phyloP scores from a whole-genome alignment of 257 asterid genomes.

The Solanum paucissectum region DNA sequence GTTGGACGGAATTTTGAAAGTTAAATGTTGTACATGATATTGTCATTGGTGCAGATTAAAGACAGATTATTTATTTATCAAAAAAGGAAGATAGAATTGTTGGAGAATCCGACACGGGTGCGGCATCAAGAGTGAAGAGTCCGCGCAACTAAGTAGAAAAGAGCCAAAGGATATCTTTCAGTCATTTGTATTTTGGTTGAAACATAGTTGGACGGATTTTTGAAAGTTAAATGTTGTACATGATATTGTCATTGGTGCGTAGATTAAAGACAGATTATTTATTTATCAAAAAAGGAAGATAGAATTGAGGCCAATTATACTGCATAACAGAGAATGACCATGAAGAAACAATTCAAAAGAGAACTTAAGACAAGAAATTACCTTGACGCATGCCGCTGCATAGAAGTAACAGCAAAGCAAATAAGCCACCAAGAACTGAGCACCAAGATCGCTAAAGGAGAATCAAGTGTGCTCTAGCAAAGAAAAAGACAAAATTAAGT shows the following conservation, averaged over 20 bases:
- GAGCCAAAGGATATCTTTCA: background rate
- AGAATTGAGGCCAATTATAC: background rate
- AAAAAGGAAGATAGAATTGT: background rate
- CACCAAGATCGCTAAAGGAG: conserved; percentile 43
- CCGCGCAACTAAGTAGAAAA: too few species aligned
- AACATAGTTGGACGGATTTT: background rate
- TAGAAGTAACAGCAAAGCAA: conserved; percentile 26
- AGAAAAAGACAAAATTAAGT: conserved; percentile 8
- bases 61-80: background rate
- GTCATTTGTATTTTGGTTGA: background rate
- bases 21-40: background rate
- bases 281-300: background rate
- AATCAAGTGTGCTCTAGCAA: conserved; percentile 75
- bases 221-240: background rate
- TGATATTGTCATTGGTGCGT: background rate
- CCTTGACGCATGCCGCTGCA: conserved; percentile 23
- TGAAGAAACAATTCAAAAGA: background rate
- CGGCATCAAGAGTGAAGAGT: too few species aligned
- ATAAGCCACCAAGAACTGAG: conserved; percentile 32
- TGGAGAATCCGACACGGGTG: too few species aligned
- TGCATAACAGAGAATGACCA: background rate
- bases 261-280: background rate
- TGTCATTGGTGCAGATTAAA: background rate
- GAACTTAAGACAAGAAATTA: background rate
- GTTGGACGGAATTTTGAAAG: background rate